Evolutionary conservation across 1,284 basidiomycete genomes (phyloP).

Genomic region (Trichosporon sp.): DNA sequence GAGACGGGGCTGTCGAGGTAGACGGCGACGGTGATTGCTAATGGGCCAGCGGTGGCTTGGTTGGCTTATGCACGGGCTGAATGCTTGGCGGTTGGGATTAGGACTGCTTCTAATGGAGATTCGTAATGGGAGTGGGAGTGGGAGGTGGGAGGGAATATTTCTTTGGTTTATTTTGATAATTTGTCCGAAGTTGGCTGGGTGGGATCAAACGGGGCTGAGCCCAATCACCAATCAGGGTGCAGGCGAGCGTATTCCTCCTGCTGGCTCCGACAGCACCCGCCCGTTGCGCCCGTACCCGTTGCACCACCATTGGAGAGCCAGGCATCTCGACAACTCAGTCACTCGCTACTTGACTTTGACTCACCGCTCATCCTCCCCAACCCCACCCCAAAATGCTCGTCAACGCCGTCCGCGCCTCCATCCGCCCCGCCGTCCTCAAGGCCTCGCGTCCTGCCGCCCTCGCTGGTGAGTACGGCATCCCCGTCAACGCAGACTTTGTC

Average conservation of each 20-base stretch:
- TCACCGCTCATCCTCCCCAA: slow-evolving; percentile 12
- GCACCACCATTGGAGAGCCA: slow-evolving; percentile 4
- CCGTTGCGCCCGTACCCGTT: not conserved
- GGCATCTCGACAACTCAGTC: slow-evolving; percentile 11
- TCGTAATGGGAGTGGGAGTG: not conserved
- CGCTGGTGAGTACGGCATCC: slow-evolving; percentile 10
- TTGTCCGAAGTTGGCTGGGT: not conserved
- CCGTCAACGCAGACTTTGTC: slow-evolving; percentile 6
- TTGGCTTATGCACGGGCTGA: not conserved
- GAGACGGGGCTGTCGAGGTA: not conserved
- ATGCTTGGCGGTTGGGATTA: not conserved
- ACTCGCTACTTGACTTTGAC: slow-evolving; percentile 13
- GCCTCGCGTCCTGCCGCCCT: slow-evolving; percentile 19
- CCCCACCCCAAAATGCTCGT: slow-evolving; percentile 16
- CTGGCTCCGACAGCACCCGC: slow-evolving; percentile 19
- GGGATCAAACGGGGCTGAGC: not conserved
- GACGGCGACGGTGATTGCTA: not conserved
- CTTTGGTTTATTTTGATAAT: not conserved
- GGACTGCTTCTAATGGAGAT: not conserved
- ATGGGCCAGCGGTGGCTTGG: not conserved
- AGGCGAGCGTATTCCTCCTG: slow-evolving; percentile 18
- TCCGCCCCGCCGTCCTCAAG: slow-evolving; percentile 19
- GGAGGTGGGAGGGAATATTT: not conserved
- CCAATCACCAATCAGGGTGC: slow-evolving; percentile 17
- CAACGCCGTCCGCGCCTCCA: slow-evolving; percentile 20